Conservation (phyloP, 2,329 filamentous ascomycete genomes). For the Pezicula neosporulosa region DNA sequence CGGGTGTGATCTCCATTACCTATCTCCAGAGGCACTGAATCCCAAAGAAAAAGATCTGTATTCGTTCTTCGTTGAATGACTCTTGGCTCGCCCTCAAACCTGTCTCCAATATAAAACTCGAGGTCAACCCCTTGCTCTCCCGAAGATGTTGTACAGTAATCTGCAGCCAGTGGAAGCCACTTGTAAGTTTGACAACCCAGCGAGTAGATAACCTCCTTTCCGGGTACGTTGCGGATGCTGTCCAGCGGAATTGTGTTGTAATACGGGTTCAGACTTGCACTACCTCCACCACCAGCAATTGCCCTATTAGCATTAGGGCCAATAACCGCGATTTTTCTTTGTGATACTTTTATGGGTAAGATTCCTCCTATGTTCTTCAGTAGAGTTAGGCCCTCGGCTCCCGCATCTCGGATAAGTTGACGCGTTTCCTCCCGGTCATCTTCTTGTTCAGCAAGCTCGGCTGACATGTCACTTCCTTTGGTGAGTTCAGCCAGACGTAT, state of each 20-base stretch:
- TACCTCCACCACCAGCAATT: slow-evolving; percentile 66
- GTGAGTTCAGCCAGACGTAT: slow-evolving; percentile 58
- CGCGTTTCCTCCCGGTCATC: slow-evolving; percentile 56
- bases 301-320: slow-evolving; percentile 65
- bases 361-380: slow-evolving; percentile 59
- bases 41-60: slow-evolving; percentile 68
- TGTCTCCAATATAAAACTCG: slow-evolving; percentile 62
- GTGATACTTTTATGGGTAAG: slow-evolving; percentile 53
- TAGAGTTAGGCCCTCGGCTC: slow-evolving; percentile 58
- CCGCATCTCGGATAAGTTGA: slow-evolving; percentile 56
- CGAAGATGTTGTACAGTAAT: slow-evolving; percentile 51
- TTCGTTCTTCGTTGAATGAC: slow-evolving; percentile 57
- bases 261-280: slow-evolving; percentile 65
- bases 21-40: slow-evolving; percentile 60
- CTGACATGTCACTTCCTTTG: slow-evolving; percentile 54
- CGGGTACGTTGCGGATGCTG: slow-evolving; percentile 52
- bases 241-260: slow-evolving; percentile 64
- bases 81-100: slow-evolving; percentile 54
- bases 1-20: slow-evolving; percentile 35
- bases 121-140: slow-evolving; percentile 60
- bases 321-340: slow-evolving; percentile 60
- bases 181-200: slow-evolving; percentile 62
- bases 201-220: slow-evolving; percentile 55
- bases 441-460: slow-evolving; percentile 54
- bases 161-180: slow-evolving; percentile 61